Base-by-base conservation (phyloP, 108 stramenopile genomes). In the Skeletonema tropicum region DNA sequence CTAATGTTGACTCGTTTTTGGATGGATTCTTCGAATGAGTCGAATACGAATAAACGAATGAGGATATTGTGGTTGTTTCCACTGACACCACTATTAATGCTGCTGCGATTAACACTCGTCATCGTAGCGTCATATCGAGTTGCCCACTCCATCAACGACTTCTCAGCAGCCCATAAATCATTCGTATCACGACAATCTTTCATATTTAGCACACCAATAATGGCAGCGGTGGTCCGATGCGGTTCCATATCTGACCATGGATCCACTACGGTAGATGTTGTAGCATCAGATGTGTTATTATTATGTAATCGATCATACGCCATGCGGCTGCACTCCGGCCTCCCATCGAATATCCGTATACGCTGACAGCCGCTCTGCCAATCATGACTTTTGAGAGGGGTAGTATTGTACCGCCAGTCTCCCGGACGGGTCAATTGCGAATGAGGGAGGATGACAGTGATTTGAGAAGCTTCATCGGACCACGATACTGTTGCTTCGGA, bases 311-410 rank as follows among this genome's bases (percentile, higher is more conserved):
- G 90, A 81, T 91, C 91, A 39, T 87, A 76, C 3, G 94, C 91
- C 79, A 85, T 79, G 12, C 91, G 69, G 30, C 83, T 75, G 7
- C 70, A 66, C 21, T 89, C 76, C 5, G 89, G 89, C 12, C 91
- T 81, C 9, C 91, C 91, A 61, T 91, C 90, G 57, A 92, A 89
- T 49, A 88, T 70, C 4, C 58, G 63, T 52, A 92, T 57, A 6
- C 91, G 75, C 60, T 91, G 90, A 64, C 90, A 86, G 7, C 91
- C 90, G 38, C 86, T 81, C 19, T 76, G 78, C 94, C 94, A 95
- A 66, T 91, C 88, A 76, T 91, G 91, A 30, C 78, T 83, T 71
- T 87, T 85, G 41, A 95, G 75, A 6, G 94, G 94, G 12, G 94
- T 90, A 26, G 86, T 57, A 32, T 90, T 80, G 70, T 95, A 95